Evolutionary conservation across 129 eudicot genomes (phyloP), one percentile per base, ranked within the genome.

Genomic region (Pseudognaphalium luteoalbum): DNA sequence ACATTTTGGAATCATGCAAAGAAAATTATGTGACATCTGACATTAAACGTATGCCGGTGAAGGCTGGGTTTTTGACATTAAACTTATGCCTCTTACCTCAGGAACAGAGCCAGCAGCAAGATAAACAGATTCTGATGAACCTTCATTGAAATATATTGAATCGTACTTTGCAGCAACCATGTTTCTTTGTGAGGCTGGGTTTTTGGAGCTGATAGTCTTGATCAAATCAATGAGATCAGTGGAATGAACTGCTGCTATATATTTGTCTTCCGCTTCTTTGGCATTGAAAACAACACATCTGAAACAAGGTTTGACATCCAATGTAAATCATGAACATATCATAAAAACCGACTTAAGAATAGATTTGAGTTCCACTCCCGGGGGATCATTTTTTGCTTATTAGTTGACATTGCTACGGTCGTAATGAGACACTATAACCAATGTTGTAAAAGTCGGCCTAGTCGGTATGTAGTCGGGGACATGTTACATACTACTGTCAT

Each of bases 131-230:
- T 91, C 91, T 20, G 99, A 77, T 78, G 99, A 91, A 81, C 97
- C 96, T 80, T 89, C 86, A 74, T 89, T 95, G 74, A 95, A 87
- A 82, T 91, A 89, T 66, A 95, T 83, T 12, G 97, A 89, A 82
- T 87, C 89, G 76, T 76, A 87, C 21, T 73, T 83, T 32, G 81
- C 76, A 80, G 99, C 91, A 37, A 85, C 72, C 81, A 66, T 84
- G 72, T 76, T 74, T 79, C 96, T 85, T 64, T 70, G 60, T 5
- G 86, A 75, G 50, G 65, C 84, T 64, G 72, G 33, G 67, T 76
- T 83, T 73, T 74, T 72, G 78, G 96, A 89, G 80, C 96, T 89
- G 76, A 91, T 89, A 72, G 81, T 86, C 87, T 87, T 88, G 70
- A 95, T 83, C 63, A 95, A 72, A 20, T 89, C 78, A 51, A 95